Conservation (phyloP, 2,329 filamentous ascomycete genomes). For the Thielaviopsis ethacetica region DNA sequence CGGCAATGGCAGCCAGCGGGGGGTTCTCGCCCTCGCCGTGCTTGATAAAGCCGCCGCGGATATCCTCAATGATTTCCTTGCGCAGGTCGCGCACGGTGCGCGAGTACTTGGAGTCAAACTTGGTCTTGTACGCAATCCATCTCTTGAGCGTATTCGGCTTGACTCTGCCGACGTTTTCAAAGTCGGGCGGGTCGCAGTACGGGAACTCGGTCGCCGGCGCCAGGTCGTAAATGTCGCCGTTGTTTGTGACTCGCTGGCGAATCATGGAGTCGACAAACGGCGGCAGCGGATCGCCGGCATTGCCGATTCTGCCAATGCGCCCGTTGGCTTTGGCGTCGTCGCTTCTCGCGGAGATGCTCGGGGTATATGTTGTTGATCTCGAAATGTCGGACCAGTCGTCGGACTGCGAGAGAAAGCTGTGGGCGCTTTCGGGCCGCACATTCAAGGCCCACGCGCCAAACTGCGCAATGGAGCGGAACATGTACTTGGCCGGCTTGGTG, state of each 20-base stretch:
- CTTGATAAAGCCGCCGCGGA: conserved; percentile 52
- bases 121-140: conserved; percentile 60
- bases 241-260: conserved; percentile 65
- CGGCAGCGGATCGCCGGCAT: conserved; percentile 69
- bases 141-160: conserved; percentile 66
- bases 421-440: conserved; percentile 57
- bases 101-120: conserved; percentile 59
- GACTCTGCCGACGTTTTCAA: conserved; percentile 53
- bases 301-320: conserved; percentile 40
- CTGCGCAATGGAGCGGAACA: conserved; percentile 84
- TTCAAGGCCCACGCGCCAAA: conserved; percentile 88
- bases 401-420: conserved; percentile 33
- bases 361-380: conserved; percentile 15
- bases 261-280: conserved; percentile 79
- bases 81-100: conserved; percentile 55
- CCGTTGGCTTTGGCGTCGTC: conserved; percentile 15
- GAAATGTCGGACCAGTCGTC: not conserved
- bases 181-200: conserved; percentile 31
- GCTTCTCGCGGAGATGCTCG: conserved; percentile 11
- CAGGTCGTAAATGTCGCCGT: conserved; percentile 58
- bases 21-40: conserved; percentile 59
- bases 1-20: conserved; percentile 69
- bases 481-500: conserved; percentile 86
- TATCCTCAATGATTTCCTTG: conserved; percentile 55
- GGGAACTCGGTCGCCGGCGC: conserved; percentile 46